Evolutionary conservation across 1,284 basidiomycete species (phyloP).

Genomic region (Ganoderma boninense): DNA sequence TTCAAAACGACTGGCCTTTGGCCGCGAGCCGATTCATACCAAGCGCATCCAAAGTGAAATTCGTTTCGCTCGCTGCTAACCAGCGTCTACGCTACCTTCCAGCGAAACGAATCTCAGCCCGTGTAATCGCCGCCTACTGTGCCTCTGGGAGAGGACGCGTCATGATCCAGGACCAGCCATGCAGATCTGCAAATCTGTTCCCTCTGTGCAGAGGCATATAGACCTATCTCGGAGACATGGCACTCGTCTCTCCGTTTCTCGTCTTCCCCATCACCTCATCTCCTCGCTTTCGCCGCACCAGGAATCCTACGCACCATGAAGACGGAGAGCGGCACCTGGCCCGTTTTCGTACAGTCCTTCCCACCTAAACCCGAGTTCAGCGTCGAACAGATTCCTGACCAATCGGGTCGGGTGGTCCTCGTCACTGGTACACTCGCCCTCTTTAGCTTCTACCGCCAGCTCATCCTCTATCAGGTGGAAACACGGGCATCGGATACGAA

Average conservation of each 20-base stretch:
- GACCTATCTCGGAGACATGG: neutral
- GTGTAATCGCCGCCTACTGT: neutral
- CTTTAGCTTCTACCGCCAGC: no score
- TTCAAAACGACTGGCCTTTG: no score
- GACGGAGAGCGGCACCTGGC: neutral
- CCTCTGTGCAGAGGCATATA: neutral
- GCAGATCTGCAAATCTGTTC: neutral
- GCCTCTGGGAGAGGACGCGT: neutral
- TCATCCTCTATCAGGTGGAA: slow-evolving; percentile 40
- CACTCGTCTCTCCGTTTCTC: neutral
- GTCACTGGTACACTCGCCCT: slow-evolving; percentile 45
- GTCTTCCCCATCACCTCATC: neutral
- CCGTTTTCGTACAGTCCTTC: slow-evolving; percentile 3
- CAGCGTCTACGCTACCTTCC: neutral
- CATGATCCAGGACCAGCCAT: neutral
- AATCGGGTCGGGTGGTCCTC: slow-evolving; percentile 47
- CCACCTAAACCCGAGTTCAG: slow-evolving; percentile 36
- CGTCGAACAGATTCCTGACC: slow-evolving; percentile 45
- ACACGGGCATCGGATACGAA: slow-evolving; percentile 51
- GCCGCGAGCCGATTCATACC: no score
- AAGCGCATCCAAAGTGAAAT: no score
- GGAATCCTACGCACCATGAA: neutral
- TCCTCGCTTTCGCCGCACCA: neutral
- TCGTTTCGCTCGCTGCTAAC: no score
- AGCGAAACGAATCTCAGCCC: no score